A percentile compares a stretch with the other conserved stretches of the same genome.
Conservation (phyloP, 768 basidiomycete species). For the Dentipellis fragilis region DNA sequence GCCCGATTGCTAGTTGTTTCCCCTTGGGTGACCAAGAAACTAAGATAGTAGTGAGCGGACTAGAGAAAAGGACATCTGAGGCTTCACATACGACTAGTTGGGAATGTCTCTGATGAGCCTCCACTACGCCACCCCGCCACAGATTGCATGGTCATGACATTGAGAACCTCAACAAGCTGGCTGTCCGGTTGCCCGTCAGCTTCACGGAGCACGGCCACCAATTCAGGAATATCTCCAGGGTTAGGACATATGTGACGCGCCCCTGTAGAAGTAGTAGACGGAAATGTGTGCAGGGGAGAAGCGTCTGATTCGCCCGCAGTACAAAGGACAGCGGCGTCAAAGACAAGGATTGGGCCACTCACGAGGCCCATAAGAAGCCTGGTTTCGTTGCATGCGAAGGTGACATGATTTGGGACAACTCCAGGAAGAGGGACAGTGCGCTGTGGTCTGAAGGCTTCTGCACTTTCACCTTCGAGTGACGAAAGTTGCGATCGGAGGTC, state of each 20-base stretch:
- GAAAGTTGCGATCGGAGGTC: slow-evolving; percentile 49
- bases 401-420: slow-evolving; percentile 41
- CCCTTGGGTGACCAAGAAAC: slow-evolving; percentile 85
- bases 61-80: neutral
- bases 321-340: slow-evolving; percentile 44
- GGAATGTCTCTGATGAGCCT: slow-evolving; percentile 36
- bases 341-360: slow-evolving; percentile 50
- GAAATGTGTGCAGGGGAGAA: slow-evolving; percentile 39
- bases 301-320: slow-evolving; percentile 32
- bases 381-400: slow-evolving; percentile 50
- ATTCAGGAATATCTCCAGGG: slow-evolving; percentile 48
- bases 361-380: slow-evolving; percentile 49
- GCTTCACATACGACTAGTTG: slow-evolving; percentile 46
- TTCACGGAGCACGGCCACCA: slow-evolving; percentile 50
- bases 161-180: slow-evolving; percentile 47
- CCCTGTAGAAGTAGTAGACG: slow-evolving; percentile 28
- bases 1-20: slow-evolving; percentile 71
- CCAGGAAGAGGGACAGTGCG: slow-evolving; percentile 35
- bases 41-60: slow-evolving; percentile 20
- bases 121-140: slow-evolving; percentile 46
- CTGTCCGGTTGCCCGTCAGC: slow-evolving; percentile 19
- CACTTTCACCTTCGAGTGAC: slow-evolving; percentile 28
- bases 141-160: slow-evolving; percentile 38
- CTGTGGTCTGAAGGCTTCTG: slow-evolving; percentile 38
- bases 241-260: slow-evolving; percentile 53